Base-by-base conservation (phyloP, 192 early-diverging fungal species). In the Coemansia nantahalensis region DNA sequence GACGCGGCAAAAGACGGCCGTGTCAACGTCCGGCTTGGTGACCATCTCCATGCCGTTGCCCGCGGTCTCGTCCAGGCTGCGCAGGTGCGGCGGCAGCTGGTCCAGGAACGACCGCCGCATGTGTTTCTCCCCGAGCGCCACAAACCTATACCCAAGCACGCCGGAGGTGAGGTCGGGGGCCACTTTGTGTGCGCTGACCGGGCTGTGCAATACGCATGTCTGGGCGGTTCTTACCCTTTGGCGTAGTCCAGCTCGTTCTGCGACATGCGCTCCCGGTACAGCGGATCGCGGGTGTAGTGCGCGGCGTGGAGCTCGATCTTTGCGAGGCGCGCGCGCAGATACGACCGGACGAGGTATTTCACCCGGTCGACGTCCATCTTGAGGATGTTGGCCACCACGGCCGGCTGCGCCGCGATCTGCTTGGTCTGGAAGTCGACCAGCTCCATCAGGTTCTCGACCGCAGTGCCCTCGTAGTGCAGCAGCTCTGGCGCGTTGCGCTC, bases 401-500 rank as follows among this genome's bases (percentile, higher is more conserved):
- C 52, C 9, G 48, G 47, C 45, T 62, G 59, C 17, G 56, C 39
- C 3, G 19, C 23, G 19, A 67, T 58, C n/a, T 47, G 44, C 32
- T 76, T 56, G 18, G 24, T 34, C 47, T 76, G 72, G 22, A 68
- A 75, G 23, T 67, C 65, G 0, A 58, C 64, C 34, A 69, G 51
- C 46, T 77, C 74, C 62, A 77, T 65, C n/a, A 65, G 46, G 33
- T 77, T 77, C 44, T 77, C 74, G 19, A 77, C 28, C 17, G 61
- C 45, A 0, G 72, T 43, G 11, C 74, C 67, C 43, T 68, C 58
- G 57, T 68, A 68, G 8, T 54, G 58, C 11, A 70, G 60, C 2
- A 68, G 33, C 48, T 69, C 65, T 9, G 66, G 65, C 33, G 65
- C 52, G 28, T 39, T 52, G 13, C 66, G 56, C 37, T 69, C 65